Evolutionary conservation across 768 basidiomycete species (phyloP).

Genomic region (Pisolithus albus): DNA sequence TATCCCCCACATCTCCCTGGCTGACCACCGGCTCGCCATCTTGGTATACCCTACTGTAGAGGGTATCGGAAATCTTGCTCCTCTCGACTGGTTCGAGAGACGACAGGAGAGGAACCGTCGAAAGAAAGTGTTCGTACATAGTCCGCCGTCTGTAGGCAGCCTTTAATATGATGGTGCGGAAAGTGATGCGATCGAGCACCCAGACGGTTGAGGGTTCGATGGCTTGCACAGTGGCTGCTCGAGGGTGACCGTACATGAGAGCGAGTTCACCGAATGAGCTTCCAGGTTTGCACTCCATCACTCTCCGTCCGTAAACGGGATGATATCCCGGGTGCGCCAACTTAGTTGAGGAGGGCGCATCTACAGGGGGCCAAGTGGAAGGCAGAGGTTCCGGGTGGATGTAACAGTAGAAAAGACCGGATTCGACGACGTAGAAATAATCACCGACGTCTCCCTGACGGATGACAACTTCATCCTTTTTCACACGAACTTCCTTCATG

Average conservation of each 20-base stretch:
- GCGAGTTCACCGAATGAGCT: slow-evolving; percentile 94
- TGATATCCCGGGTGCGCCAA: slow-evolving; percentile 62
- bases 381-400: slow-evolving; percentile 63
- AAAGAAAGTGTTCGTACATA: slow-evolving; percentile 95
- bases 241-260: slow-evolving; percentile 95
- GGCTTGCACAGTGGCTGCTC: slow-evolving; percentile 89
- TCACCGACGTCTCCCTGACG: slow-evolving; percentile 96
- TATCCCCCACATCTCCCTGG: slow-evolving; percentile 94
- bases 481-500: slow-evolving; percentile 81
- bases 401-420: slow-evolving; percentile 79
- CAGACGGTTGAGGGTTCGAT: slow-evolving; percentile 80
- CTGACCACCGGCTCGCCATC: slow-evolving; percentile 85
- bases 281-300: slow-evolving; percentile 78
- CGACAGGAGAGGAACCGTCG: slow-evolving; percentile 81
- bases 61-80: slow-evolving; percentile 95
- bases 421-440: slow-evolving; percentile 95
- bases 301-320: slow-evolving; percentile 69
- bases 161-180: slow-evolving; percentile 95
- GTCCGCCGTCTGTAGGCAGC: slow-evolving; percentile 84
- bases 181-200: slow-evolving; percentile 95
- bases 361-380: slow-evolving; percentile 43
- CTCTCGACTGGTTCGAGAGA: slow-evolving; percentile 83
- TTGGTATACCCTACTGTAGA: slow-evolving; percentile 73
- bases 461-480: slow-evolving; percentile 81
- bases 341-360: slow-evolving; percentile 40